Base-by-base conservation (phyloP, 2,329 filamentous ascomycete genomes). In the Ceratocystis eucalypticola region DNA sequence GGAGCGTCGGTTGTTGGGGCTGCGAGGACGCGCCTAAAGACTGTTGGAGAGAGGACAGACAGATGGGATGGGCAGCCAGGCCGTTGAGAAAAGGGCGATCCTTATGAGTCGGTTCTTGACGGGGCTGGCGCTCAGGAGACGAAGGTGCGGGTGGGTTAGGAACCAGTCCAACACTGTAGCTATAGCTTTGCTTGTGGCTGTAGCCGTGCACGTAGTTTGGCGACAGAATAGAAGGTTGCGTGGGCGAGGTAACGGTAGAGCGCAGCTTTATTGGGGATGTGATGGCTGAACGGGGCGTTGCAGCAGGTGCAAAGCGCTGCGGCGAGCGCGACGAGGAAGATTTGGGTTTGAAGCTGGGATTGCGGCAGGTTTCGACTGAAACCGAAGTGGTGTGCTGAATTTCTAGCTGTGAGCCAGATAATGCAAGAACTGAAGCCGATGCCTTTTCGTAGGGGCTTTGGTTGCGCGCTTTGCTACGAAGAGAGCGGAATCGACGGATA, bases 321-420 rank as follows among this genome's bases (percentile, higher is more conserved):
- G 53, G 25, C 17, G 53, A 20, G 7, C 12, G 28, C 8, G 53
- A 59, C 53, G 28, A 33, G 28, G 53, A 33, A n/a, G 12, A 30
- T 15, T 1, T 59, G 53, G 4, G 15, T 17, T 20, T 59, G 53
- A 30, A 59, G 25, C 53, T 59, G 28, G 28, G 53, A 25, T 59
- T 59, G 12, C 17, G 28, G 17, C 25, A 37, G 6, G 53, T 37
- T 59, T 59, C 53, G n/a, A 67, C 62, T 8, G 62, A 64, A 45
- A 67, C 41, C 5, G 44, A 64, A 20, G 66, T 67, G 37, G 66
- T 64, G 33, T 67, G 66, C 8, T 67, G 62, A 22, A 67, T 67
- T 62, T 67, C 66, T 15, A 67, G 50, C 5, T 63, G 65, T 33
- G 65, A 57, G 7, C 59, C 20, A 53, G 59, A 37, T 22, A n/a